phyloP scores from a whole-genome alignment of 345 rosid species.

The Hypericum androsaemum region DNA sequence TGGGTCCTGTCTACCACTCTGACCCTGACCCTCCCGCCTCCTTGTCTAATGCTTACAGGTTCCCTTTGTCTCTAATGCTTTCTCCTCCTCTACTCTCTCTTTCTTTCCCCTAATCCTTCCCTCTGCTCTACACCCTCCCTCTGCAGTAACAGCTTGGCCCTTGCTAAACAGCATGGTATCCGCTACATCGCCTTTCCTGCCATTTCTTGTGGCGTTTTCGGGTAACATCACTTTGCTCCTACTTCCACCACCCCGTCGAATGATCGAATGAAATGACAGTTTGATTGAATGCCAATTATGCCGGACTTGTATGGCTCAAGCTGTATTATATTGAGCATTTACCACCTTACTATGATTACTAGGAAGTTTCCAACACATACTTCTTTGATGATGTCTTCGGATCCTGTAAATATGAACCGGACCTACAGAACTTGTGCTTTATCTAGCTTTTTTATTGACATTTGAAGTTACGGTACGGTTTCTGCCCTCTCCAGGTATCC shows the following conservation, averaged over 20 bases:
- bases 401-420: neutral
- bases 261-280: too few species aligned
- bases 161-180: slow-evolving; percentile 64
- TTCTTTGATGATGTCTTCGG: too few species aligned
- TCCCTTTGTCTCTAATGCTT: too few species aligned
- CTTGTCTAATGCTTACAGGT: slow-evolving; percentile 59
- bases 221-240: slow-evolving; percentile 23
- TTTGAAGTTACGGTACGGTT: neutral
- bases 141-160: slow-evolving; percentile 55
- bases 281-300: too few species aligned
- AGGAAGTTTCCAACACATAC: too few species aligned
- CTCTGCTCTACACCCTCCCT: slow-evolving; percentile 10
- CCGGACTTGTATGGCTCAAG: too few species aligned
- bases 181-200: slow-evolving; percentile 79
- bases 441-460: neutral
- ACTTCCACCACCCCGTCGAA: too few species aligned
- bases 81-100: neutral
- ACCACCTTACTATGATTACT: too few species aligned
- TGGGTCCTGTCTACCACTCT: slow-evolving; percentile 60
- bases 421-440: neutral
- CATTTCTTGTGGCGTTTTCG: slow-evolving; percentile 63
- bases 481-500: slow-evolving; percentile 46
- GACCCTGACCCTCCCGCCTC: slow-evolving; percentile 42
- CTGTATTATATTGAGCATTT: too few species aligned
- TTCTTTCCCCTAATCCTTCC: neutral